These are phyloP conservation scores for Lycium ferocissimum DNA, from an alignment of 257 asterid genomes.

Conservation along the genomic window DNA sequence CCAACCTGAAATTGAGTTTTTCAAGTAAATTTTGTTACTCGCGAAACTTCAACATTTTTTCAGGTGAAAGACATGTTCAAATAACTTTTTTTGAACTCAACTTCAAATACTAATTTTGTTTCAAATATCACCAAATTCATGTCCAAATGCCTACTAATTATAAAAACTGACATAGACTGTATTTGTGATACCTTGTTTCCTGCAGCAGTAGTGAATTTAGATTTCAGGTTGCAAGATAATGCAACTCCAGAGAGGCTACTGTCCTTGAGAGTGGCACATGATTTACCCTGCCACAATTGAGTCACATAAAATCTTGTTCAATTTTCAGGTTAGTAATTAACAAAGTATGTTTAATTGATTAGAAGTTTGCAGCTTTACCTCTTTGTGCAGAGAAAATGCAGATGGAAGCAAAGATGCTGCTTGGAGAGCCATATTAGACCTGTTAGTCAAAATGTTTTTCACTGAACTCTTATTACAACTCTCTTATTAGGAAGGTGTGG, in stretches of 20 bases:
- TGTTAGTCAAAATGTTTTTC: background rate
- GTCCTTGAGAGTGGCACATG: slow-evolving; percentile 60
- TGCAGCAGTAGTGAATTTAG: slow-evolving; percentile 53
- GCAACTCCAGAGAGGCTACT: slow-evolving; percentile 76
- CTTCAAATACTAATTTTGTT: no score
- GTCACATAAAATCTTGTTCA: background rate
- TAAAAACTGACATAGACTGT: background rate
- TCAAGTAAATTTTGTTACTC: no score
- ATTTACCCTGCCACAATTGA: slow-evolving; percentile 61
- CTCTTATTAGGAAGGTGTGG: background rate
- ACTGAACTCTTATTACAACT: background rate
- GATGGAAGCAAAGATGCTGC: slow-evolving; percentile 75
- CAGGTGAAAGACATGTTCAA: no score
- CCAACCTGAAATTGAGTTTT: no score
- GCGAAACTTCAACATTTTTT: no score
- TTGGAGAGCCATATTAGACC: slow-evolving; percentile 71
- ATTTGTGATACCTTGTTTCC: slow-evolving; percentile 53
- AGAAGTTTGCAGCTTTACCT: slow-evolving; percentile 46
- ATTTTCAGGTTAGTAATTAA: background rate
- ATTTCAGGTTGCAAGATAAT: slow-evolving; percentile 59
- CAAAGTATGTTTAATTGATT: background rate
- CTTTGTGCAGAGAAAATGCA: slow-evolving; percentile 63
- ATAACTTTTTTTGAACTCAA: no score
- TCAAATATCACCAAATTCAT: no score
- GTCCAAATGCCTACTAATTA: background rate